phyloP scores from a whole-genome alignment of 2,329 filamentous ascomycete species.

The Onygenales sp. region DNA sequence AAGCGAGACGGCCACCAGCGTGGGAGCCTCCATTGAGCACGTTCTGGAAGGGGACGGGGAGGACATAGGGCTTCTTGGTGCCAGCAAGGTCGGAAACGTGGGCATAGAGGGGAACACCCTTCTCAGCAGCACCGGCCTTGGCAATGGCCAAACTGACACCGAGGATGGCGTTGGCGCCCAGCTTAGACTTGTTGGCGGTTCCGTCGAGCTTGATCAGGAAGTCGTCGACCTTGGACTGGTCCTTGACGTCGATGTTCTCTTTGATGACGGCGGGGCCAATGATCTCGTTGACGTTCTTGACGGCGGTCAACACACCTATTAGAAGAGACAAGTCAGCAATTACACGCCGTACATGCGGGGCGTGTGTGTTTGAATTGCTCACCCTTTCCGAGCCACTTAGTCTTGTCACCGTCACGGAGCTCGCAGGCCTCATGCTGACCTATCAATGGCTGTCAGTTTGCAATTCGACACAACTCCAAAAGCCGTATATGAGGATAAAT shows the following conservation, averaged over 20 bases:
- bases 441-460: slow-evolving; percentile 29
- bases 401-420: slow-evolving; percentile 82
- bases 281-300: slow-evolving; percentile 72
- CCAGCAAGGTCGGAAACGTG: slow-evolving; percentile 81
- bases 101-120: slow-evolving; percentile 77
- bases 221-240: slow-evolving; percentile 72
- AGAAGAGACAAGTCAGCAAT: neutral
- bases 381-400: slow-evolving; percentile 79
- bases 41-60: slow-evolving; percentile 89
- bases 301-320: slow-evolving; percentile 63
- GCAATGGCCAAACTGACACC: slow-evolving; percentile 76
- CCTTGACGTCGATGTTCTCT: slow-evolving; percentile 74
- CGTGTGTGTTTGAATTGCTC: slow-evolving; percentile 14
- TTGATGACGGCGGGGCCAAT: slow-evolving; percentile 76
- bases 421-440: slow-evolving; percentile 86
- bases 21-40: slow-evolving; percentile 91
- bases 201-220: slow-evolving; percentile 82
- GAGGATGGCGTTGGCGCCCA: slow-evolving; percentile 82
- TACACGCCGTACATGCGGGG: neutral
- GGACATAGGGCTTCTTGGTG: slow-evolving; percentile 85
- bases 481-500: slow-evolving; percentile 29
- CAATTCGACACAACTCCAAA: neutral
- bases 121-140: slow-evolving; percentile 83
- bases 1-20: slow-evolving; percentile 88
- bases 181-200: slow-evolving; percentile 75